Evolutionary conservation across 1,284 basidiomycete genomes (phyloP).

Genomic region (Papiliotrema nemorosa): DNA sequence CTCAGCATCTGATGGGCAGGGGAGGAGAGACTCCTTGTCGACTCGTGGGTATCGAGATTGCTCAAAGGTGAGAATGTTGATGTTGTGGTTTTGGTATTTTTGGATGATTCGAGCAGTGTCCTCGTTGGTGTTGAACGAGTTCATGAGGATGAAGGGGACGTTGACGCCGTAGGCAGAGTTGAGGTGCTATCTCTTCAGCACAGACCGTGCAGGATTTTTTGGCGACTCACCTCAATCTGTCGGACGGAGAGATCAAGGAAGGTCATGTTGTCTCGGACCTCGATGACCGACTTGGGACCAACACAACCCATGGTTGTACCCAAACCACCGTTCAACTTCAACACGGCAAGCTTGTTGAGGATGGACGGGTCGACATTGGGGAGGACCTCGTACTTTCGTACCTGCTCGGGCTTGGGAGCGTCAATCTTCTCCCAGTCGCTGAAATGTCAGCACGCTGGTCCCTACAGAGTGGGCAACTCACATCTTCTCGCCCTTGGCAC

Average conservation of each 20-base stretch:
- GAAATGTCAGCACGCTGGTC: no score
- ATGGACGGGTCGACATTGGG: conserved; percentile 62
- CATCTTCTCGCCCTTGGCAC: conserved; percentile 93
- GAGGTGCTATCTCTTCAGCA: conserved; percentile 51
- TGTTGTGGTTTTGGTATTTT: conserved; percentile 97
- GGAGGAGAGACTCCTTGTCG: conserved; percentile 89
- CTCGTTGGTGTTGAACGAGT: conserved; percentile 98
- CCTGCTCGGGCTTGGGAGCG: conserved; percentile 87
- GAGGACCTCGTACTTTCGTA: conserved; percentile 81
- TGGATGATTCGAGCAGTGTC: conserved; percentile 97
- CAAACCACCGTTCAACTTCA: conserved; percentile 99
- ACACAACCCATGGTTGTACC: conserved; percentile 59
- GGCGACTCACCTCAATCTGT: conserved; percentile 72
- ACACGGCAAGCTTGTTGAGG: conserved; percentile 92
- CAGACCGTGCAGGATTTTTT: no score
- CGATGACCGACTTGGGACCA: conserved; percentile 73
- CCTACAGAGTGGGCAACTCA: no score
- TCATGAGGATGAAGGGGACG: conserved; percentile 99
- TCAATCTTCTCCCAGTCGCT: conserved; percentile 98
- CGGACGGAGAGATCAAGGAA: conserved; percentile 96
- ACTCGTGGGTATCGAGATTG: conserved; percentile 98
- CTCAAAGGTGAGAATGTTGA: conserved; percentile 87
- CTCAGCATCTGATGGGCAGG: conserved; percentile 77
- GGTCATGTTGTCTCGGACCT: conserved; percentile 97
- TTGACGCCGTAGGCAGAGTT: conserved; percentile 63